phyloP scores from a whole-genome alignment of 2,329 filamentous ascomycete species.

The Fusarium beomiforme region DNA sequence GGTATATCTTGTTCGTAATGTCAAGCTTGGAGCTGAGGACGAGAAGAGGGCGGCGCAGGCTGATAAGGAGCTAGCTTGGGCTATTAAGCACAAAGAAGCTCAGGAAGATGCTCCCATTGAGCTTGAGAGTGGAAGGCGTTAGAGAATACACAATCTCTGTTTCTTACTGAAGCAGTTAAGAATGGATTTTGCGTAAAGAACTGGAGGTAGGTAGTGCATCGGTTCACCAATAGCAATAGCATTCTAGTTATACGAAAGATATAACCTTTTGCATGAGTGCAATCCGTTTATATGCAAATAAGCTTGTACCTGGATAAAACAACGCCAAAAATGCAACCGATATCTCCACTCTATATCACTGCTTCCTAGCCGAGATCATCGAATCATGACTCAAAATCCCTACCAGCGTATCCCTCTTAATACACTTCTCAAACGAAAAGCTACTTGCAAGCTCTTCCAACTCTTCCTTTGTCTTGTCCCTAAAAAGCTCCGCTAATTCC shows the following conservation, averaged over 20 bases:
- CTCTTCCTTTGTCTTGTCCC: conserved; percentile 59
- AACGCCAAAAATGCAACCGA: too few species aligned
- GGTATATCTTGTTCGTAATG: conserved; percentile 7
- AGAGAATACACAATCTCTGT: background rate
- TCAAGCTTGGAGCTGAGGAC: conserved; percentile 25
- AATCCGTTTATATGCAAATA: too few species aligned
- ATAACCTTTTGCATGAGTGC: too few species aligned
- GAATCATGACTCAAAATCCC: conserved; percentile 53
- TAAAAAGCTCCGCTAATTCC: conserved; percentile 66
- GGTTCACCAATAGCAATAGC: too few species aligned
- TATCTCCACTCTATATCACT: background rate
- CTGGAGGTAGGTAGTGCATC: too few species aligned
- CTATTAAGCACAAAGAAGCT: conserved; percentile 20
- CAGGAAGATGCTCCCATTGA: background rate
- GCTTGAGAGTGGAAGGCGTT: conserved; percentile 2
- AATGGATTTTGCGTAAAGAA: too few species aligned
- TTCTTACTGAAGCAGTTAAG: too few species aligned
- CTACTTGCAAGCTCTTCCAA: conserved; percentile 62
- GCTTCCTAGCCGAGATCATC: background rate
- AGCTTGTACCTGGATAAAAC: too few species aligned
- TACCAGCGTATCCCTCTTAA: conserved; percentile 62
- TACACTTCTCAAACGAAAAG: conserved; percentile 65
- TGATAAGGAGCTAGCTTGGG: conserved; percentile 31
- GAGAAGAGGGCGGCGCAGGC: conserved; percentile 20
- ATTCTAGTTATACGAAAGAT: too few species aligned